Conservation (phyloP, 2,329 filamentous ascomycete genomes). For the Zymoseptoria ardabiliae region DNA sequence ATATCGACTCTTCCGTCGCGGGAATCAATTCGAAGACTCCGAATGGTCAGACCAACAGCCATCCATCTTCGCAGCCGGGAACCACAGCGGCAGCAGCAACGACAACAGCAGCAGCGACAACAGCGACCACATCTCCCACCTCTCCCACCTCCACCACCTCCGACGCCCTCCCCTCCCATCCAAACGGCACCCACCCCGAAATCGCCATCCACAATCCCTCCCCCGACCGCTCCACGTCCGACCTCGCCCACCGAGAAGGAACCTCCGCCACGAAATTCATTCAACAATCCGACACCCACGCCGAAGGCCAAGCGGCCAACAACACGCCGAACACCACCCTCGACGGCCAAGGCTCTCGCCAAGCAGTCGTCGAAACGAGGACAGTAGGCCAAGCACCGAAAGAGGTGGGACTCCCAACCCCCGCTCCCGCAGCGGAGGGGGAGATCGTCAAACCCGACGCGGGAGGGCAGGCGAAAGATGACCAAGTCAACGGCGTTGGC, state of each 20-base stretch:
- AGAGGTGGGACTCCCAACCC: slow-evolving; percentile 27
- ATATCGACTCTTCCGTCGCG: neutral
- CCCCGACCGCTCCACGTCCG: neutral
- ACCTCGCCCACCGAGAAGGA: slow-evolving; percentile 26
- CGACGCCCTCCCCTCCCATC: slow-evolving; percentile 6
- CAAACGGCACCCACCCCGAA: slow-evolving; percentile 4
- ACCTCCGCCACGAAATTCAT: slow-evolving; percentile 37
- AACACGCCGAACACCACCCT: slow-evolving; percentile 38
- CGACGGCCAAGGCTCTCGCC: slow-evolving; percentile 39
- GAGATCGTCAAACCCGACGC: neutral
- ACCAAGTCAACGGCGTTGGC: slow-evolving; percentile 32
- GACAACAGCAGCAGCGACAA: neutral
- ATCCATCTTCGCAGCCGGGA: neutral
- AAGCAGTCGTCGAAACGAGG: slow-evolving; percentile 40
- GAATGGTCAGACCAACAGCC: neutral
- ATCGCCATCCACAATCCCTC: neutral
- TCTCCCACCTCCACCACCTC: slow-evolving; percentile 2
- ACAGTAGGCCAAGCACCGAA: slow-evolving; percentile 45
- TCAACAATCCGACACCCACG: slow-evolving; percentile 39
- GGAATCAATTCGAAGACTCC: neutral
- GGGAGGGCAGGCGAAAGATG: slow-evolving; percentile 18
- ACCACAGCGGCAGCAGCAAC: neutral
- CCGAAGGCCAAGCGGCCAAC: slow-evolving; percentile 34
- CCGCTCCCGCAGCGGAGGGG: neutral
- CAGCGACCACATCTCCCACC: slow-evolving; percentile 1